A percentile compares a stretch with the other conserved stretches of the same genome.
These are phyloP conservation scores for Coniella lustricola DNA, from an alignment of 2,329 filamentous ascomycete genomes.

Conservation along the genomic window DNA sequence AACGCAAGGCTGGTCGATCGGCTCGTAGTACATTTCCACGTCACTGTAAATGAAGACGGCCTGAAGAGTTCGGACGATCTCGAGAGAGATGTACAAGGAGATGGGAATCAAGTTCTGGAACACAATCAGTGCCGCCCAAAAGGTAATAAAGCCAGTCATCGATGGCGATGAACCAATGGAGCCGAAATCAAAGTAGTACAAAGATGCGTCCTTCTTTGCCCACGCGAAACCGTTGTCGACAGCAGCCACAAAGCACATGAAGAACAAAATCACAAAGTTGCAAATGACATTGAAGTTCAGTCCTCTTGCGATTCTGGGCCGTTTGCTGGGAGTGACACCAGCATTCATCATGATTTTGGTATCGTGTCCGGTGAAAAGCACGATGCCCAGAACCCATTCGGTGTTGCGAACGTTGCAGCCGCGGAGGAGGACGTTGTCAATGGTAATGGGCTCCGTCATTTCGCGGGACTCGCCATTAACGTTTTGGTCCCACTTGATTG, in stretches of 20 bases:
- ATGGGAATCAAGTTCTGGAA: slow-evolving; percentile 99
- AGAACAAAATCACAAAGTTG: slow-evolving; percentile 84
- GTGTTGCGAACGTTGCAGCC: slow-evolving; percentile 93
- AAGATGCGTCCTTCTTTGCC: slow-evolving; percentile 65
- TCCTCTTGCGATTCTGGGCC: slow-evolving; percentile 81
- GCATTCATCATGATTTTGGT: slow-evolving; percentile 99
- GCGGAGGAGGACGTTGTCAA: slow-evolving; percentile 91
- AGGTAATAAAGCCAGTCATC: slow-evolving; percentile 89
- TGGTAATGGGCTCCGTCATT: slow-evolving; percentile 88
- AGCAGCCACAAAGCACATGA: slow-evolving; percentile 82
- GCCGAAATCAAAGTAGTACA: slow-evolving; percentile 77
- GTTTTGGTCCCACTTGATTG: slow-evolving; percentile 76
- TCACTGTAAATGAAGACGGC: slow-evolving; percentile 98
- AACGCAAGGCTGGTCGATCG: slow-evolving; percentile 87
- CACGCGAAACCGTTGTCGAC: slow-evolving; percentile 81
- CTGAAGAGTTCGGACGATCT: slow-evolving; percentile 89
- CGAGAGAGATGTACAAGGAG: slow-evolving; percentile 92
- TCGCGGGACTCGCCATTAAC: slow-evolving; percentile 58
- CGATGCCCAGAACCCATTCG: slow-evolving; percentile 88
- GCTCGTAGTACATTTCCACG: slow-evolving; percentile 93
- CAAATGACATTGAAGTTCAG: slow-evolving; percentile 97
- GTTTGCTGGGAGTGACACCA: slow-evolving; percentile 89
- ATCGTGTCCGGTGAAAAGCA: slow-evolving; percentile 90
- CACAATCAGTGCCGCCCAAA: slow-evolving; percentile 88
- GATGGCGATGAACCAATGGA: slow-evolving; percentile 68